Percentiles rank a stretch among this genome's conserved stretches.
phyloP scores from a whole-genome alignment of 2,329 filamentous ascomycete genomes.

The Cyanodermella asteris region DNA sequence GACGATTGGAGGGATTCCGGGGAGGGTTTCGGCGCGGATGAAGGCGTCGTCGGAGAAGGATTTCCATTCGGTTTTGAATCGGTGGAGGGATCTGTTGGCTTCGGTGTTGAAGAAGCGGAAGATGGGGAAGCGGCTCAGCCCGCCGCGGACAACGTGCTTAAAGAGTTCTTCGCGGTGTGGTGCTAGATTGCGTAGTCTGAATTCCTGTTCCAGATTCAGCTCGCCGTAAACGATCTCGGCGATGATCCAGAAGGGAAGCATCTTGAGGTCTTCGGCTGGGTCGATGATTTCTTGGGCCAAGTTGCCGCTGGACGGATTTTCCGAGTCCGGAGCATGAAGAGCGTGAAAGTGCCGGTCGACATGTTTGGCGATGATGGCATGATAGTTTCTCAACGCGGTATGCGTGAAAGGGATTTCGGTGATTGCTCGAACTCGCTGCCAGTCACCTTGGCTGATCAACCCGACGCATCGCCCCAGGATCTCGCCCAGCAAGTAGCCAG shows the following conservation, averaged over 20 bases:
- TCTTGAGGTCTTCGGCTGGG: conserved; percentile 13
- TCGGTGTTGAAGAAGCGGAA: conserved; percentile 12
- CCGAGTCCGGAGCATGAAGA: background rate
- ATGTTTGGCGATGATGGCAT: conserved; percentile 2
- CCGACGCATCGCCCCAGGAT: conserved; percentile 24
- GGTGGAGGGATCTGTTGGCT: conserved; percentile 10
- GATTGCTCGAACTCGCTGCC: conserved; percentile 10
- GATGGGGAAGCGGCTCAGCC: conserved; percentile 12
- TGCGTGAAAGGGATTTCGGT: conserved; percentile 10
- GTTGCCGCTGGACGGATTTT: background rate
- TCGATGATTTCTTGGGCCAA: conserved; percentile 7
- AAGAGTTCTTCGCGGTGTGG: conserved; percentile 15
- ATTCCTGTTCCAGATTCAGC: conserved; percentile 9
- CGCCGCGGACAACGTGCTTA: conserved; percentile 15
- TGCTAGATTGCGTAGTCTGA: conserved; percentile 10
- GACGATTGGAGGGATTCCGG: conserved; percentile 1
- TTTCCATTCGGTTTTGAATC: conserved; percentile 14
- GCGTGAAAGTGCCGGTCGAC: conserved; percentile 4
- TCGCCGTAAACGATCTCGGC: conserved; percentile 18
- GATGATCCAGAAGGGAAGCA: conserved; percentile 19
- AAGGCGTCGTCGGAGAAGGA: conserved; percentile 15
- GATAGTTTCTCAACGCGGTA: conserved; percentile 1
- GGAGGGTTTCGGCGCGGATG: conserved; percentile 1
- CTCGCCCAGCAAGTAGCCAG: conserved; percentile 18
- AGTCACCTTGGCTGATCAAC: conserved; percentile 16